A percentile compares a stretch with the other conserved stretches of the same genome.
phyloP scores from a whole-genome alignment of 306 rosid genomes.

The Luffa aegyptiaca region DNA sequence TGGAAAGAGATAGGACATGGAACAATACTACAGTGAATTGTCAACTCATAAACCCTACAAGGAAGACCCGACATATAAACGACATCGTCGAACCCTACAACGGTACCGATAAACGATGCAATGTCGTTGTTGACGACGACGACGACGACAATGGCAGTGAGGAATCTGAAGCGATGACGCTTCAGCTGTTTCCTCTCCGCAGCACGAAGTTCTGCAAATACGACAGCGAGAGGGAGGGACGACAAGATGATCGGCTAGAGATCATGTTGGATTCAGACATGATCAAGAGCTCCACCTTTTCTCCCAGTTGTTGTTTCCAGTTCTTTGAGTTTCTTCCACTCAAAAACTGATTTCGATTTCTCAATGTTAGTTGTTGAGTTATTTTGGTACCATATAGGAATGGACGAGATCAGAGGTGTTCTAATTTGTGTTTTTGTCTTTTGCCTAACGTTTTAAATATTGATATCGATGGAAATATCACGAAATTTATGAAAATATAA shows the following conservation, averaged over 20 bases:
- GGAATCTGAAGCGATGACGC: neutral
- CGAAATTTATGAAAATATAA: no score
- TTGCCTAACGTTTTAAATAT: neutral
- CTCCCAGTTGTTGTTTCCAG: neutral
- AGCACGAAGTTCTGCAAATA: neutral
- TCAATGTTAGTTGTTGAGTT: neutral
- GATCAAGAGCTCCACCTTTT: neutral
- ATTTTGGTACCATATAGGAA: neutral
- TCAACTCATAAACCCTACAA: slow-evolving; percentile 8
- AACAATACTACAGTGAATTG: neutral
- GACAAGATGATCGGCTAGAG: neutral
- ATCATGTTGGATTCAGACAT: neutral
- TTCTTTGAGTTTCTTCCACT: slow-evolving; percentile 18
- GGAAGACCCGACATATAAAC: neutral
- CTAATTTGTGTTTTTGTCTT: neutral
- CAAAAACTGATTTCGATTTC: neutral
- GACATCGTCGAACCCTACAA: neutral
- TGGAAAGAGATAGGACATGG: neutral
- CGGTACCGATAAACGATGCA: neutral
- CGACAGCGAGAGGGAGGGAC: neutral
- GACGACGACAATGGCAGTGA: neutral
- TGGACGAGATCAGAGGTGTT: neutral
- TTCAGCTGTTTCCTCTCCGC: slow-evolving; percentile 11
- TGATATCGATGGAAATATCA: neutral
- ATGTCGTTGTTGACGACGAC: neutral